Conservation (phyloP, 2,329 filamentous ascomycete species). For the Dichotomopilus funicola region DNA sequence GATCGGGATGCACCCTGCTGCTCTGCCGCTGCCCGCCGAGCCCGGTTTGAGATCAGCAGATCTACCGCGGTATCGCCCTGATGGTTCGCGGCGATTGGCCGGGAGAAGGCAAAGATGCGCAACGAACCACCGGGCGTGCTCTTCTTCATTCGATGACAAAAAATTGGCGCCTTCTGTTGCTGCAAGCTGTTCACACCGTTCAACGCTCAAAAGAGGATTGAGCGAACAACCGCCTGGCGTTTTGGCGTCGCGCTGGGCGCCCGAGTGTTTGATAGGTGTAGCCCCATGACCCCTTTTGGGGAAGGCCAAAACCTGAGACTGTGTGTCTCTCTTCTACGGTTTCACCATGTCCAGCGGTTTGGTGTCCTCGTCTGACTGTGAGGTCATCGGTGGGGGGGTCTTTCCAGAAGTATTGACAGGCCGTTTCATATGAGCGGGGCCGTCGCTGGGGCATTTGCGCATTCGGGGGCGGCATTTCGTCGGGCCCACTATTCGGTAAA, state of each 20-base stretch:
- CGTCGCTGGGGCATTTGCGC: not conserved
- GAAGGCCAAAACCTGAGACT: not conserved
- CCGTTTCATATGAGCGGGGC: constrained; percentile 2
- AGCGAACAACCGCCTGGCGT: too few species aligned
- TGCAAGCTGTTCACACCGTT: too few species aligned
- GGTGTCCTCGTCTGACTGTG: not conserved
- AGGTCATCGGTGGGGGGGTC: constrained; percentile 6
- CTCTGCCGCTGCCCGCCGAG: not conserved
- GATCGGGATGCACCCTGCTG: too few species aligned
- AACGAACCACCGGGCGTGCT: too few species aligned
- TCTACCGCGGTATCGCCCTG: constrained; percentile 2
- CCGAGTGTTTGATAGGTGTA: too few species aligned
- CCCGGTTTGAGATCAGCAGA: constrained; percentile 8
- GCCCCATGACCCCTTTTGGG: too few species aligned
- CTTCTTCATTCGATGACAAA: too few species aligned
- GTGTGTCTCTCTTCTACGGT: not conserved
- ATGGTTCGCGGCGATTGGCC: not conserved
- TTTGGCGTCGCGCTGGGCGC: too few species aligned
- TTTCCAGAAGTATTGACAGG: not conserved
- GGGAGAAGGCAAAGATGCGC: not conserved
- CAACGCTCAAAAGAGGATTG: too few species aligned
- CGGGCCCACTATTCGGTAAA: too few species aligned
- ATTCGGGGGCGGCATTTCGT: too few species aligned
- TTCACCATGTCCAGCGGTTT: not conserved
- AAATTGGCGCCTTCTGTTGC: too few species aligned